Evolutionary conservation across 257 asterid genomes (phyloP).

Genomic region (Cynanchum wilfordii): DNA sequence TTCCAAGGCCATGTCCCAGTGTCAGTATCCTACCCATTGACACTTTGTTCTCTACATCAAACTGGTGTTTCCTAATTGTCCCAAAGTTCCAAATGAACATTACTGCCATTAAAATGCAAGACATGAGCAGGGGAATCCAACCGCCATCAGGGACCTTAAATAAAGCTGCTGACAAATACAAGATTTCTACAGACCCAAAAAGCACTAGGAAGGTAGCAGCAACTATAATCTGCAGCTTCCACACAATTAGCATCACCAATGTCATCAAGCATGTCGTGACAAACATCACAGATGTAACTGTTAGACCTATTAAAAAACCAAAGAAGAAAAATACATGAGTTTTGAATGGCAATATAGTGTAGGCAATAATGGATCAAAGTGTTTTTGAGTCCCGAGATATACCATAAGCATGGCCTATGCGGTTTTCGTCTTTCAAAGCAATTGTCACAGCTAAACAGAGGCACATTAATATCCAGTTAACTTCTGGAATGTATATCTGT

Average conservation of each 20-base stretch:
- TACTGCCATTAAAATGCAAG: slow-evolving; percentile 22
- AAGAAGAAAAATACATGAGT: neutral
- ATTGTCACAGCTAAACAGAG: slow-evolving; percentile 29
- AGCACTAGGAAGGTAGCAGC: slow-evolving; percentile 25
- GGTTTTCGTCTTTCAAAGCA: slow-evolving; percentile 25
- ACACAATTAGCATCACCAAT: slow-evolving; percentile 33
- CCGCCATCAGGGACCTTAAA: slow-evolving; percentile 34
- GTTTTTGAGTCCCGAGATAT: neutral
- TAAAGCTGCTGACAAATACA: slow-evolving; percentile 34
- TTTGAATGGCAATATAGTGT: neutral
- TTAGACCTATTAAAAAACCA: slow-evolving; percentile 21
- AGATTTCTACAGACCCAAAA: slow-evolving; percentile 34
- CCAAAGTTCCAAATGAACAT: slow-evolving; percentile 43
- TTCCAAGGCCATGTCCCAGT: slow-evolving; percentile 53
- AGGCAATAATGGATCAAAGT: neutral
- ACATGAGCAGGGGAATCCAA: slow-evolving; percentile 34
- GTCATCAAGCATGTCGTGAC: slow-evolving; percentile 37
- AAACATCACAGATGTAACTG: slow-evolving; percentile 33
- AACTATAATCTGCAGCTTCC: slow-evolving; percentile 25
- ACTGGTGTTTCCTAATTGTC: slow-evolving; percentile 30
- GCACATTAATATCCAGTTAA: slow-evolving; percentile 33
- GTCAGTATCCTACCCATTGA: slow-evolving; percentile 41
- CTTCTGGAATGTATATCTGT: slow-evolving; percentile 32
- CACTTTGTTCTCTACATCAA: slow-evolving; percentile 44
- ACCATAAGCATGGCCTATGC: slow-evolving; percentile 34